Evolutionary conservation across 805 yeast genomes (phyloP), one percentile per base, ranked within the genome.

Genomic region (Ogataea naganishii): DNA sequence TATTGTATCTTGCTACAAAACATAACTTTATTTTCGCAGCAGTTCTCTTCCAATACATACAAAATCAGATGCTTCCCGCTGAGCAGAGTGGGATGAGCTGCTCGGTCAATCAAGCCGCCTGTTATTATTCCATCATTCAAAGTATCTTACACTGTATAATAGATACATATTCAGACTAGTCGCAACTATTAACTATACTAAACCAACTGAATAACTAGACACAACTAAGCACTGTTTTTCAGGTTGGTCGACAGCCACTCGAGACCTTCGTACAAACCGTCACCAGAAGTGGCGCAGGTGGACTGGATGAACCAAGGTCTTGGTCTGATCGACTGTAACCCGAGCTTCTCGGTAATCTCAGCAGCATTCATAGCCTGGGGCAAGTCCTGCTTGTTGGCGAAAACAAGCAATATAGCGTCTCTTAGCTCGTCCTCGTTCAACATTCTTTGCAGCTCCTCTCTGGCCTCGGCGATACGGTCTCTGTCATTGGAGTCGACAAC

Each of bases 281-380:
- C 96, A 69, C 97, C 98, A 40, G 97, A 83, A 46, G 96, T 89
- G 47, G 98, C 98, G 70, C 97, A 88, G 42, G 97, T 84, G 47
- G 98, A 85, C 70, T 89, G 96, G 60, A 92, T 89, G 69, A 82
- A 89, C 98, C 98, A 92, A 54, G 95, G 95, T 69, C 97, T 84
- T 71, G 88, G 95, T 72, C 95, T 82, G 62, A 92, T 80, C 33
- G 96, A 84, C 63, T 88, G 96, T 58, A 89, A 80, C 43, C 96
- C 96, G 54, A 89, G 75, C 66, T 85, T 86, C 67, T 86, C 96
- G 49, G 96, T 86, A 62, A 89, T 83, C 71, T 89, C 97, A 45
- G 96, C 95, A 46, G 97, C 96, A 60, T 83, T 83, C 96, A 89
- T 88, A 50, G 97, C 96, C 57, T 88, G 88, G 68, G 96, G 96